Conservation (phyloP, 148 eudicot genomes). For the Dianthus caryophyllus region DNA sequence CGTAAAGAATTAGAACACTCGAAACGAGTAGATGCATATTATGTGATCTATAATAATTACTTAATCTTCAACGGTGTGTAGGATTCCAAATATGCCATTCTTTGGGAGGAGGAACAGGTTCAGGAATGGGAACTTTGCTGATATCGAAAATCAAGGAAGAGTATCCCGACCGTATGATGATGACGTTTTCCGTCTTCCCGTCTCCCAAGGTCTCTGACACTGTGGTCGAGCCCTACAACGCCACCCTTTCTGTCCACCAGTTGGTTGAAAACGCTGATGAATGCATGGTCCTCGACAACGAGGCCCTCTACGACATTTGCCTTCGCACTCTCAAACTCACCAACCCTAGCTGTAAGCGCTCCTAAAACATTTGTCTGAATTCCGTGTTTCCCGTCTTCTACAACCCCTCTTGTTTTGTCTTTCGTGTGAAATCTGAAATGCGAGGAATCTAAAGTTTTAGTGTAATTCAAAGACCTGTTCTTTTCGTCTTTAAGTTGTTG, state of each 20-base stretch:
- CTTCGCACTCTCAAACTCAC: slow-evolving; percentile 59
- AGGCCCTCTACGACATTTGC: slow-evolving; percentile 57
- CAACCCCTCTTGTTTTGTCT: too few species aligned
- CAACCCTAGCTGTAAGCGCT: slow-evolving; percentile 59
- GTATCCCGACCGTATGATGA: slow-evolving; percentile 57
- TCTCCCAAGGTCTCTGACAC: slow-evolving; percentile 59
- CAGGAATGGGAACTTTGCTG: slow-evolving; percentile 54
- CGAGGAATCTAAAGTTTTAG: too few species aligned
- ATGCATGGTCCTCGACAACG: slow-evolving; percentile 56
- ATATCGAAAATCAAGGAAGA: slow-evolving; percentile 55
- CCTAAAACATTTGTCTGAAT: neutral
- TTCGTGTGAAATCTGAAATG: too few species aligned
- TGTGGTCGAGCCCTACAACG: slow-evolving; percentile 58
- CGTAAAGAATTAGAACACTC: too few species aligned
- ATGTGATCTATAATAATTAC: too few species aligned
- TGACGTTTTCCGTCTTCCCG: slow-evolving; percentile 56
- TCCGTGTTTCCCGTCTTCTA: neutral
- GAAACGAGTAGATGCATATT: too few species aligned
- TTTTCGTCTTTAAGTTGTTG: too few species aligned
- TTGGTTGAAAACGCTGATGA: slow-evolving; percentile 57
- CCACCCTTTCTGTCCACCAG: slow-evolving; percentile 54
- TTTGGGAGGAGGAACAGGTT: slow-evolving; percentile 57
- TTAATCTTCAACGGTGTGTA: slow-evolving; percentile 14
- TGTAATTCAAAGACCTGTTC: too few species aligned
- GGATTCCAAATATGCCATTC: slow-evolving; percentile 61